These are phyloP conservation scores for Cercospora sesami DNA, from an alignment of 2,329 filamentous ascomycete species.

Conservation along the genomic window DNA sequence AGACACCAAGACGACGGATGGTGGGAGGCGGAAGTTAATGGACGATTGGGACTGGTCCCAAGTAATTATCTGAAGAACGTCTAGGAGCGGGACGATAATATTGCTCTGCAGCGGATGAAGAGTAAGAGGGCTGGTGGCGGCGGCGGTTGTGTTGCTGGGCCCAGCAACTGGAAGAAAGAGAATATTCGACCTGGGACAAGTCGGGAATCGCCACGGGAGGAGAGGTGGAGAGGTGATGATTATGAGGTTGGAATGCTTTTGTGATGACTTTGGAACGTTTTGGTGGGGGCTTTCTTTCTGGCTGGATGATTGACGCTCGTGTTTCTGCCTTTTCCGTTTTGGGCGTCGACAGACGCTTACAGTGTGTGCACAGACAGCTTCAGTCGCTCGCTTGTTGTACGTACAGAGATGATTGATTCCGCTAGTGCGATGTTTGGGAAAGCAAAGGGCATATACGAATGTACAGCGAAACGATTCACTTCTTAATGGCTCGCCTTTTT, in stretches of 20 bases:
- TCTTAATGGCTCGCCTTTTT: background rate
- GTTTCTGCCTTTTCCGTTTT: background rate
- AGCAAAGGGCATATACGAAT: background rate
- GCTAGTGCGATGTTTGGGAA: background rate
- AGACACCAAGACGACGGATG: constrained; percentile 95
- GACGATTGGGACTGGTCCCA: constrained; percentile 63
- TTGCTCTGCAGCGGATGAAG: background rate
- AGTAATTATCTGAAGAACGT: constrained; percentile 67
- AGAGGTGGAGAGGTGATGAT: constrained; percentile 1
- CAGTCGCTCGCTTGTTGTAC: background rate
- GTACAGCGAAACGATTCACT: background rate
- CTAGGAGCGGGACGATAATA: constrained; percentile 30
- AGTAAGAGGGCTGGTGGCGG: background rate
- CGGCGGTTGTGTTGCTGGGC: background rate
- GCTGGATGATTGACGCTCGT: background rate
- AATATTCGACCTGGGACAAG: constrained; percentile 1
- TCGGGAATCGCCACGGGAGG: background rate
- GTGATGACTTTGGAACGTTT: background rate
- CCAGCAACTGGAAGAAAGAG: background rate
- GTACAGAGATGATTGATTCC: background rate
- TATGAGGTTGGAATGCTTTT: constrained; percentile 1
- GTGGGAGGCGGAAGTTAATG: constrained; percentile 97
- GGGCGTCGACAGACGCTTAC: background rate
- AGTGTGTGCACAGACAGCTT: background rate
- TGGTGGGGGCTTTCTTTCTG: background rate